phyloP scores from a whole-genome alignment of 768 basidiomycete species.

The Cubamyces sp. region DNA sequence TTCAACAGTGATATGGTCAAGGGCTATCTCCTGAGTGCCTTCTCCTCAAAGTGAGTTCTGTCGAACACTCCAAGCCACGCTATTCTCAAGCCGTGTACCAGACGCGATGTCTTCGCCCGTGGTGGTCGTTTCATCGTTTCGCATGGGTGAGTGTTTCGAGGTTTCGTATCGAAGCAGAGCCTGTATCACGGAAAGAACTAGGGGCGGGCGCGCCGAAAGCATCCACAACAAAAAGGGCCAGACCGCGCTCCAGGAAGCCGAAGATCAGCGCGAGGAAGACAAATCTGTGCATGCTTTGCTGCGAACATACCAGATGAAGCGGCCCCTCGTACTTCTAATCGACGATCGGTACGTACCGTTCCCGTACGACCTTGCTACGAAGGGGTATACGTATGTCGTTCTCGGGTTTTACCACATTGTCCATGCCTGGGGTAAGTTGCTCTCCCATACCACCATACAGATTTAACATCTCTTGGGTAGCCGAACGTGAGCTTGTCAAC shows the following conservation, averaged over 20 bases:
- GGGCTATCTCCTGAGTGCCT: conserved; percentile 79
- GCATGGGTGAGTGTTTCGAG: conserved; percentile 62
- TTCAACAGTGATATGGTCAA: conserved; percentile 59
- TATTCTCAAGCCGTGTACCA: conserved; percentile 33
- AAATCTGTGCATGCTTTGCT: conserved; percentile 73
- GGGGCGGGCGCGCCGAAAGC: conserved; percentile 73
- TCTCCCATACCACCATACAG: conserved; percentile 3
- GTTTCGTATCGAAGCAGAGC: background rate
- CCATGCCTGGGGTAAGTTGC: conserved; percentile 65
- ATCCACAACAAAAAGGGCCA: conserved; percentile 48
- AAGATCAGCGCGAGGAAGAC: conserved; percentile 70
- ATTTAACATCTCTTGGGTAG: conserved; percentile 39
- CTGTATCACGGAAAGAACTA: conserved; percentile 30
- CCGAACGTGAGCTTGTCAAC: conserved; percentile 60
- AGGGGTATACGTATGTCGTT: conserved; percentile 55
- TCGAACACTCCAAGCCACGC: background rate
- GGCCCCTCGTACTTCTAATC: conserved; percentile 70
- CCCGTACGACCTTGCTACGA: conserved; percentile 63
- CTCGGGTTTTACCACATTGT: conserved; percentile 76
- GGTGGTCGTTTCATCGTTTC: conserved; percentile 77
- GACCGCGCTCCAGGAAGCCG: conserved; percentile 46
- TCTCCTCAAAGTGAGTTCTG: conserved; percentile 59
- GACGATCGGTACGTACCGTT: conserved; percentile 77
- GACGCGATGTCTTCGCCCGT: conserved; percentile 70
- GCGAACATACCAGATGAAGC: conserved; percentile 53